Base-by-base conservation (phyloP, 257 asterid species). In the Scutellaria barbata region DNA sequence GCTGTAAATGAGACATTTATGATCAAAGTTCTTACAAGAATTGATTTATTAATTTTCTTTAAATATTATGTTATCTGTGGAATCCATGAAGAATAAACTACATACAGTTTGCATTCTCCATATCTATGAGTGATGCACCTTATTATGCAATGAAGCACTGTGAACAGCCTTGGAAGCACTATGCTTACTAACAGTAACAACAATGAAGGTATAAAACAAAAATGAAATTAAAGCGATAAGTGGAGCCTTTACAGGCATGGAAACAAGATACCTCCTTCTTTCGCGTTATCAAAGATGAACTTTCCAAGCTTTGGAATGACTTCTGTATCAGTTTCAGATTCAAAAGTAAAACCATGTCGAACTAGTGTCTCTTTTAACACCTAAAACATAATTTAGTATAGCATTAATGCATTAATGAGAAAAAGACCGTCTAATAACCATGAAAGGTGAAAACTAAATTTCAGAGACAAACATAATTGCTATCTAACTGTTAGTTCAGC, bases 221-320 rank as follows among this genome's bases (percentile, higher is more conserved):
- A 33, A 50, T 12, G 41, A 64, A 39, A 41, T 42, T 46, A 8
- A 10, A 54, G 42, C 11, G 47, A 71, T 20, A 14, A 48, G 35
- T 18, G 42, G 18, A 33, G 60, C 5, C 14, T 72, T 62, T 39
- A 62, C 55, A 52, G 70, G 30, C 22, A 64, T 25, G 10, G 30
- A 20, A 40, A 39, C 69, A 68, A 79, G 50, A 70, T 81, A 91
- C 97, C 98, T 88, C 86, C 98, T 74, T 87, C 99, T 78, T 83
- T 88, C 35, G 97, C 92, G 57, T 92, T 95, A 78, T 95, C 98
- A 75, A 85, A 95, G 30, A 95, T 85, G 73, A 84, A 92, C 75
- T 95, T 95, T 71, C 98, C 98, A 68, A 95, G 99, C 94, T 95
- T 95, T 10, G 99, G 98, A 79, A 95, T 95, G 71, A 95, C 99